Percentiles rank a stretch among this genome's conserved stretches.
Conservation (phyloP, 495 filamentous ascomycete species). For the Aspergillus egyptiacus region DNA sequence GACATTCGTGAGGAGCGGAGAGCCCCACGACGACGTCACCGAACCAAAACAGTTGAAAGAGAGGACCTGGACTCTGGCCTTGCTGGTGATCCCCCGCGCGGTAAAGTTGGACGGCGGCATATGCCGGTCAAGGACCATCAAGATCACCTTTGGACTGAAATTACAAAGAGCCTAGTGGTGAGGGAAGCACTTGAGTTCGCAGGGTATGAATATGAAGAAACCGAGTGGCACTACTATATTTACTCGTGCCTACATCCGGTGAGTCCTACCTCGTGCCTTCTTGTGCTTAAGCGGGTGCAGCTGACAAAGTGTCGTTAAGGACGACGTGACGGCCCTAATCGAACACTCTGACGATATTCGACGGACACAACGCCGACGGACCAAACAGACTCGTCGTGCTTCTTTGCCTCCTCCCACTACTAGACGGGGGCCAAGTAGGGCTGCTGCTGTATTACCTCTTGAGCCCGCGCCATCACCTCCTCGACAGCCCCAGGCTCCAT, state of each 20-base stretch:
- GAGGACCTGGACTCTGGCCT: slow-evolving; percentile 15
- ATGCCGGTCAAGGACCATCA: slow-evolving; percentile 35
- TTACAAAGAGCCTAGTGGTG: slow-evolving; percentile 87
- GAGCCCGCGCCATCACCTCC: slow-evolving; percentile 3
- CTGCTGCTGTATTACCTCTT: slow-evolving; percentile 4
- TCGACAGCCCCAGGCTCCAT: neutral
- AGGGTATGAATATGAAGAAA: slow-evolving; percentile 91
- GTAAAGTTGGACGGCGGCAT: slow-evolving; percentile 36
- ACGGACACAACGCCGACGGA: slow-evolving; percentile 63
- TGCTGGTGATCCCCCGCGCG: slow-evolving; percentile 24
- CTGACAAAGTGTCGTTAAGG: slow-evolving; percentile 43
- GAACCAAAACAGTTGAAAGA: slow-evolving; percentile 6
- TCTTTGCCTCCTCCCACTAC: slow-evolving; percentile 30
- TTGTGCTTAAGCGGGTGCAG: slow-evolving; percentile 16
- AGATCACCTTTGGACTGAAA: slow-evolving; percentile 89
- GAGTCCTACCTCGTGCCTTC: slow-evolving; percentile 33
- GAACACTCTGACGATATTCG: slow-evolving; percentile 79
- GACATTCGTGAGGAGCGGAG: slow-evolving; percentile 3
- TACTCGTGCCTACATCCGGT: slow-evolving; percentile 87
- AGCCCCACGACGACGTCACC: slow-evolving; percentile 4
- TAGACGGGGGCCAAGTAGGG: slow-evolving; percentile 4
- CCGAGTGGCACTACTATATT: slow-evolving; percentile 82
- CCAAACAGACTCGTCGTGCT: slow-evolving; percentile 74
- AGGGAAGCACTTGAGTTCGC: slow-evolving; percentile 78
- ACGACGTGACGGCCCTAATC: slow-evolving; percentile 78